Base-by-base conservation (phyloP, 768 basidiomycete genomes). In the Trametes villosa region DNA sequence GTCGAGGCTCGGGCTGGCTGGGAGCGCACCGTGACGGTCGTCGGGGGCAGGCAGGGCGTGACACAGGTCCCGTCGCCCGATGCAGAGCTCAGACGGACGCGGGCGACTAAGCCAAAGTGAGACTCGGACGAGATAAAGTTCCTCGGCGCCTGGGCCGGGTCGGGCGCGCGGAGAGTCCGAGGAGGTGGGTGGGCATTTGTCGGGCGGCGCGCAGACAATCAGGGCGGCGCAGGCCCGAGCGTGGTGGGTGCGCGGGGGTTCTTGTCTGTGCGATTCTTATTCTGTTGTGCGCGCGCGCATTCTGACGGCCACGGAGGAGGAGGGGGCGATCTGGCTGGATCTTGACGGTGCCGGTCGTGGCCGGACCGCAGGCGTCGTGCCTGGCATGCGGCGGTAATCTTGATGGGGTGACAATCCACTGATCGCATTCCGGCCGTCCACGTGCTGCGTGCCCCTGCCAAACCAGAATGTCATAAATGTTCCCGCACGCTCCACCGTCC, bases 351-450 rank as follows among this genome's bases (percentile, higher is more conserved):
- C 34, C 33, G 49, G 27, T 34, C 20, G 33, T 38, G 42, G 45
- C 34, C 51, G 51, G 45, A 31, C 44, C 45, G 58, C 44, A 36
- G 31, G 22, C 45, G 52, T 62, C 45, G 59, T 62, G 55, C 61
- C 61, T 62, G 63, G 53, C 58, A 64, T 59, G 63, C 59, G 63
- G 55, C 33, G 30, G 45, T 45, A 61, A 53, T 60, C 40, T 45
- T 53, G 51, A 52, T 60, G 50, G 36, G 63, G 53, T 58, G 54
- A 61, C 59, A 57, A 53, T 60, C 64, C 63, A 45, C 63, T 60
- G 56, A 60, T 61, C 54, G 56, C 34, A n/a, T 18, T 45, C 44
- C 29, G 36, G 15, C 42, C 50, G 20, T 34, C 53, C 59, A 47
- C 49, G 54, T 59, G 53, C 45, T 47, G 30, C 4, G n/a, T 49